These are phyloP conservation scores for Lasiodiplodia citricola DNA, from an alignment of 2,329 filamentous ascomycete genomes.

Conservation along the genomic window DNA sequence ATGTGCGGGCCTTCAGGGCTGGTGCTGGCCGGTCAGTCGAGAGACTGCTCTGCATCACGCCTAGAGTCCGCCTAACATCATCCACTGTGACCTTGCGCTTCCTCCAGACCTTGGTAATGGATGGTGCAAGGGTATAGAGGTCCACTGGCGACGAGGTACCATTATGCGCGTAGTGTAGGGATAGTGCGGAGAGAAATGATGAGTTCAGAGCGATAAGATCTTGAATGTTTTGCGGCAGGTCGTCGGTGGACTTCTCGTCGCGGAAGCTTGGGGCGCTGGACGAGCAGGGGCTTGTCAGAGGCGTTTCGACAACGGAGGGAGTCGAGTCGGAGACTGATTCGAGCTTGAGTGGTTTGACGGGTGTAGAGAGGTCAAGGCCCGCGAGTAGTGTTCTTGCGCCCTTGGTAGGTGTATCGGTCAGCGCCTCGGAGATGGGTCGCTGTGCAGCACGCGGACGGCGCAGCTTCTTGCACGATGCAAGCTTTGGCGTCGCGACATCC, in stretches of 20 bases:
- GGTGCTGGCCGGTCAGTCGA: not conserved
- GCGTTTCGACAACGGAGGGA: slow-evolving; percentile 37
- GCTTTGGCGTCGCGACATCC: slow-evolving; percentile 1
- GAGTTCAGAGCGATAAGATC: slow-evolving; percentile 53
- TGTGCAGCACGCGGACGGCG: slow-evolving; percentile 12
- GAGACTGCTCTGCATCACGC: slow-evolving; percentile 38
- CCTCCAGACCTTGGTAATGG: slow-evolving; percentile 52
- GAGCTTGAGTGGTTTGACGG: slow-evolving; percentile 31
- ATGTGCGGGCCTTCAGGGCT: slow-evolving; percentile 35
- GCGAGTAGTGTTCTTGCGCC: slow-evolving; percentile 41
- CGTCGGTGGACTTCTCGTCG: slow-evolving; percentile 25
- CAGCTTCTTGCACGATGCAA: slow-evolving; percentile 23
- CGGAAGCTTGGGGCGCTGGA: slow-evolving; percentile 26
- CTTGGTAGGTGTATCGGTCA: slow-evolving; percentile 41
- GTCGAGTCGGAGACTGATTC: slow-evolving; percentile 28
- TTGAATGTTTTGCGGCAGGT: slow-evolving; percentile 49
- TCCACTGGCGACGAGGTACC: slow-evolving; percentile 52
- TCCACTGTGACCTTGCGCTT: slow-evolving; percentile 52
- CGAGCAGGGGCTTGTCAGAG: slow-evolving; percentile 33
- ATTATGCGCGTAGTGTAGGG: slow-evolving; percentile 57
- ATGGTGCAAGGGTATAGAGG: slow-evolving; percentile 45
- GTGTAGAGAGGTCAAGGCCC: slow-evolving; percentile 30
- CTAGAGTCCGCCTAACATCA: slow-evolving; percentile 54
- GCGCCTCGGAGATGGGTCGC: slow-evolving; percentile 32
- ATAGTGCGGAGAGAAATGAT: slow-evolving; percentile 56